Evolutionary conservation across 2,329 filamentous ascomycete species (phyloP), one percentile per base, ranked within the genome.

Genomic region (Aspergillus pseudoterreus): DNA sequence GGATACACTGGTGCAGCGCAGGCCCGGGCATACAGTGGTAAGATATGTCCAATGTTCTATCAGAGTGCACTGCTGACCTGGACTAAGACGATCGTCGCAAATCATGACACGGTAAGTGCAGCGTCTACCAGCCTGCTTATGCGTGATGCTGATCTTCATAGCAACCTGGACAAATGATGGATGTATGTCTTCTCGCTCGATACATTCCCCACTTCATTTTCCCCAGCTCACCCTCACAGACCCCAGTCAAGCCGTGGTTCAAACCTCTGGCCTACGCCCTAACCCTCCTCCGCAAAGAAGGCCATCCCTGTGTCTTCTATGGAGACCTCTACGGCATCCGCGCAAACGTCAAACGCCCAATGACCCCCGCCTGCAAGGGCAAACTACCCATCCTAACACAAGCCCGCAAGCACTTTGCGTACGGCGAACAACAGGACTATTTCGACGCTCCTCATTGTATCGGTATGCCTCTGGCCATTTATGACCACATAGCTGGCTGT

Each of bases 201-300:
- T 11, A 42, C 19, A 3, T 27, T 15, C 19, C n/a, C 22, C 14
- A 11, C 14, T 1, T 11, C 35, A 4, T 42, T 22, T 44, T 43
- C 27, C 4, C n/a, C 6, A 2, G 5, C 39, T 42, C 17, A 42
- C 39, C 46, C 22, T 8, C 6, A 47, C 46, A 81, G 59, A 81
- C 83, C 0, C 80, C 80, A 1, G 81, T 90, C 35, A 78, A 82
- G 50, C 74, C 77, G 21, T 85, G 81, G 71, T 87, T 90, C 74
- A 88, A 88, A 67, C 80, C 84, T 0, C 75, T 90, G 14, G 87
- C 86, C 11, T 89, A 90, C 66, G 74, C 85, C 0, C 76, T 90
- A 38, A 88, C 90, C 49, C 79, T 91, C 1, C 80, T 90, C 22
- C 79, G 84, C 10, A 69, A 76, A 45, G 73, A 81, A 32, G 85